These are phyloP conservation scores for Calonectria leucothoes DNA, from an alignment of 2,329 filamentous ascomycete species.

Conservation along the genomic window DNA sequence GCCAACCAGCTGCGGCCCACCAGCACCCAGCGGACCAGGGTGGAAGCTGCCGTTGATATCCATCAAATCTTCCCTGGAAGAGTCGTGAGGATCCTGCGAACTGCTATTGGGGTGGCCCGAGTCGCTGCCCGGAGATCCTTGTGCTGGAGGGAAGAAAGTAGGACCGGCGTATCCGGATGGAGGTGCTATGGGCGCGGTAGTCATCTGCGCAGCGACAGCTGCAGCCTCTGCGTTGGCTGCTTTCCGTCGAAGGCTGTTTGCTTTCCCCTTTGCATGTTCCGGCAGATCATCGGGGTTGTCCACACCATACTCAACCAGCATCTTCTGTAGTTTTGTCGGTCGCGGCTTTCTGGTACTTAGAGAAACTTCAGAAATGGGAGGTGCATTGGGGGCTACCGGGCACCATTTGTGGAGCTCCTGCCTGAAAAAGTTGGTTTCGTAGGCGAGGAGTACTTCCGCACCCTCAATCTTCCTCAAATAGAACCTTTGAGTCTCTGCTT, in stretches of 20 bases:
- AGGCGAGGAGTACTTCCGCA: conserved; percentile 89
- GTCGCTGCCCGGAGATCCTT: conserved; percentile 29
- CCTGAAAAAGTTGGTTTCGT: conserved; percentile 97
- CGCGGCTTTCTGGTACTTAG: conserved; percentile 94
- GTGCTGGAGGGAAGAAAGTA: conserved; percentile 35
- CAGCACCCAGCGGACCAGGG: conserved; percentile 55
- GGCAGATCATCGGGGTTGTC: conserved; percentile 92
- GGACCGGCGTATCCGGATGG: conserved; percentile 40
- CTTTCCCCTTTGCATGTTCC: conserved; percentile 82
- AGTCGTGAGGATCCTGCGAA: conserved; percentile 35
- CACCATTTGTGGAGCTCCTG: conserved; percentile 96
- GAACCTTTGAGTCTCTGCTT: conserved; percentile 91
- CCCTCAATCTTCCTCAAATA: conserved; percentile 98
- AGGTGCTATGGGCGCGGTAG: conserved; percentile 32
- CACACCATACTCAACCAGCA: conserved; percentile 89
- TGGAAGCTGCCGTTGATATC: conserved; percentile 52
- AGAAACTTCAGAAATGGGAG: conserved; percentile 87
- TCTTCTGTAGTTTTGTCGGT: conserved; percentile 96
- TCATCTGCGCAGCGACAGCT: conserved; percentile 48
- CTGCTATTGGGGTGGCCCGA: conserved; percentile 41
- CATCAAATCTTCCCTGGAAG: conserved; percentile 38
- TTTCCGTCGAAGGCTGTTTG: conserved; percentile 79
- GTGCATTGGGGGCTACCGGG: conserved; percentile 86
- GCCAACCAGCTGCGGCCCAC: conserved; percentile 56
- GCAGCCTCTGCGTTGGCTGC: conserved; percentile 69